Evolutionary conservation across 768 basidiomycete species (phyloP).

Genomic region (Boletus vermiculosoides): DNA sequence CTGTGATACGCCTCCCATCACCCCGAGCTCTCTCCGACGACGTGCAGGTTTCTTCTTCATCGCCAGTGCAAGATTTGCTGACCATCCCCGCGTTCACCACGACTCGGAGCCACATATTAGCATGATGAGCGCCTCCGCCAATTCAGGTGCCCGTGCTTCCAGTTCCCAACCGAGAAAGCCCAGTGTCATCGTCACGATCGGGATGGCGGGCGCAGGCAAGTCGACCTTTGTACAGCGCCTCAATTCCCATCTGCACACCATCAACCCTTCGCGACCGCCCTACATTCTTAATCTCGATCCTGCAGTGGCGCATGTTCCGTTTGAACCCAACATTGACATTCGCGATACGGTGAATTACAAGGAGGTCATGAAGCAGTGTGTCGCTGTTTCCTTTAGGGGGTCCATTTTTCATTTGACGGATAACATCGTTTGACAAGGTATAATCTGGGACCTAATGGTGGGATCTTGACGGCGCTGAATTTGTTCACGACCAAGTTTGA

Average conservation of each 20-base stretch:
- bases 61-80: constrained; percentile 7
- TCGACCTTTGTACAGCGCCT: constrained; percentile 96
- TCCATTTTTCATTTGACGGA: constrained; percentile 15
- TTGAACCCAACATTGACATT: constrained; percentile 97
- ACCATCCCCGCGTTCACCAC: background rate
- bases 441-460: constrained; percentile 97
- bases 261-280: constrained; percentile 63
- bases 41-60: background rate
- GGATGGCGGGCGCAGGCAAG: constrained; percentile 97
- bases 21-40: no score
- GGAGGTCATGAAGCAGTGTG: constrained; percentile 99
- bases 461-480: constrained; percentile 95
- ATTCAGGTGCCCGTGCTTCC: background rate
- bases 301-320: constrained; percentile 87
- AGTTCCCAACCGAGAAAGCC: constrained; percentile 48
- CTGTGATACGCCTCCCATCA: background rate
- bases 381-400: constrained; percentile 32
- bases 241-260: constrained; percentile 84
- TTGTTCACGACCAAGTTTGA: constrained; percentile 99
- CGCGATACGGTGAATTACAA: constrained; percentile 96
- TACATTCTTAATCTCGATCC: constrained; percentile 99
- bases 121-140: constrained; percentile 24
- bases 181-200: constrained; percentile 84
- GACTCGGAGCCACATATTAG: background rate
- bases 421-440: constrained; percentile 55